phyloP scores from a whole-genome alignment of 1,284 basidiomycete species.

The Phaffia rhodozyma region DNA sequence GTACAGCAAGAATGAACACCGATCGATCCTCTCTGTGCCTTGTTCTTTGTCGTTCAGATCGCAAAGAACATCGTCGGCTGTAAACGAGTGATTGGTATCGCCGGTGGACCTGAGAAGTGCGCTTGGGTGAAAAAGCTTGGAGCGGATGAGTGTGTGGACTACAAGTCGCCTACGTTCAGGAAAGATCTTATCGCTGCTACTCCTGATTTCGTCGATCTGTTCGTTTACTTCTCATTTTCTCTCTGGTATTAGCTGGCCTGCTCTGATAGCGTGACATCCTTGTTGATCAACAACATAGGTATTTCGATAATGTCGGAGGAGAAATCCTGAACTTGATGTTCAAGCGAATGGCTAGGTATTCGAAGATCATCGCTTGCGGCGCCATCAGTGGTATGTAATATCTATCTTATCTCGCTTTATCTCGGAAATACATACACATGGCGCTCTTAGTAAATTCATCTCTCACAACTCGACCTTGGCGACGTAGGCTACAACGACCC shows the following conservation, averaged over 20 bases:
- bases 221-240: conserved; percentile 23
- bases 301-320: conserved; percentile 38
- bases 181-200: conserved; percentile 20
- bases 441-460: conserved; percentile 17
- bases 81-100: conserved; percentile 40
- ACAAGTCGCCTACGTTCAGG: conserved; percentile 33
- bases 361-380: conserved; percentile 38
- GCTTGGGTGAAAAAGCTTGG: conserved; percentile 38
- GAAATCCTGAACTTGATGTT: conserved; percentile 33
- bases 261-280: conserved; percentile 14
- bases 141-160: conserved; percentile 41
- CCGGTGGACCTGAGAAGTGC: conserved; percentile 41
- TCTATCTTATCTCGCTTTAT: neutral
- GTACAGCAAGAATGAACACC: neutral
- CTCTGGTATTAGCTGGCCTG: conserved; percentile 26
- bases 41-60: conserved; percentile 30
- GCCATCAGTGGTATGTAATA: conserved; percentile 31
- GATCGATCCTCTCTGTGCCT: neutral
- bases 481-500: neutral
- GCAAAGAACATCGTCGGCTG: conserved; percentile 37
- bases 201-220: conserved; percentile 20
- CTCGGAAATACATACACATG: neutral
- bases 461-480: neutral
- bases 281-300: conserved; percentile 16
- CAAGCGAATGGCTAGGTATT: conserved; percentile 34